These are phyloP conservation scores for Leptographium procerum DNA, from an alignment of 2,329 filamentous ascomycete species.

Conservation along the genomic window DNA sequence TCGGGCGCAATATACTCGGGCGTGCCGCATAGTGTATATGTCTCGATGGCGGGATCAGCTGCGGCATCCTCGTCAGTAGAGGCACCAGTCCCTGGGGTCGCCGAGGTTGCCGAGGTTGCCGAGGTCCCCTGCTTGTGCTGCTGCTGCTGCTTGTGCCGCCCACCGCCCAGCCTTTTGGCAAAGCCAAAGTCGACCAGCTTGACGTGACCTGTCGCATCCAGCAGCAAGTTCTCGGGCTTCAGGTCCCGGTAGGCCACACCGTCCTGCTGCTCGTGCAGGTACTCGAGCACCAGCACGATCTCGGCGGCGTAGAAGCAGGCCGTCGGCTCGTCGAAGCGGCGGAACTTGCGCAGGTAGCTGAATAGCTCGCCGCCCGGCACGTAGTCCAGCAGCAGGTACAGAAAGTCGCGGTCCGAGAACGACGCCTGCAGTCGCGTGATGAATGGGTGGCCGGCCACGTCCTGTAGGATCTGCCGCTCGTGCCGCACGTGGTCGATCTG, in stretches of 20 bases:
- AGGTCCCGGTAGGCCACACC: constrained; percentile 71
- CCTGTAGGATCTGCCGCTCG: constrained; percentile 66
- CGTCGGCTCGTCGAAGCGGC: constrained; percentile 67
- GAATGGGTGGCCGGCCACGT: constrained; percentile 71
- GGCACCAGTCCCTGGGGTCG: constrained; percentile 11
- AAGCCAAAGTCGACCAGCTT: constrained; percentile 81
- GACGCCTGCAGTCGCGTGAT: constrained; percentile 69
- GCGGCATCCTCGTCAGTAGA: constrained; percentile 14
- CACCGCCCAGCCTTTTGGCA: constrained; percentile 61
- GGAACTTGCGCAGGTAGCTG: constrained; percentile 65
- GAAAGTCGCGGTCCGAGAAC: constrained; percentile 66
- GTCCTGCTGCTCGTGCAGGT: constrained; percentile 66
- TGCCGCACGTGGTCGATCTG: constrained; percentile 80
- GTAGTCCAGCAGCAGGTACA: constrained; percentile 78
- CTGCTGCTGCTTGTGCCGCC: constrained; percentile 17
- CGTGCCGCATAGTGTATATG: constrained; percentile 74
- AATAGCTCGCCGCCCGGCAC: constrained; percentile 78
- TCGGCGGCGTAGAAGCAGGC: constrained; percentile 76
- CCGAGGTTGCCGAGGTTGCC: no score
- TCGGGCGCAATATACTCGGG: constrained; percentile 77
- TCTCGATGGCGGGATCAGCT: constrained; percentile 38
- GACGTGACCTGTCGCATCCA: constrained; percentile 68
- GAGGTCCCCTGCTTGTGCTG: no score
- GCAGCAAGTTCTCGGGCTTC: constrained; percentile 72
- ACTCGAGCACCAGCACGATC: constrained; percentile 72